Evolutionary conservation across 805 yeast genomes (phyloP).

Genomic region (Torulaspora quercuum): DNA sequence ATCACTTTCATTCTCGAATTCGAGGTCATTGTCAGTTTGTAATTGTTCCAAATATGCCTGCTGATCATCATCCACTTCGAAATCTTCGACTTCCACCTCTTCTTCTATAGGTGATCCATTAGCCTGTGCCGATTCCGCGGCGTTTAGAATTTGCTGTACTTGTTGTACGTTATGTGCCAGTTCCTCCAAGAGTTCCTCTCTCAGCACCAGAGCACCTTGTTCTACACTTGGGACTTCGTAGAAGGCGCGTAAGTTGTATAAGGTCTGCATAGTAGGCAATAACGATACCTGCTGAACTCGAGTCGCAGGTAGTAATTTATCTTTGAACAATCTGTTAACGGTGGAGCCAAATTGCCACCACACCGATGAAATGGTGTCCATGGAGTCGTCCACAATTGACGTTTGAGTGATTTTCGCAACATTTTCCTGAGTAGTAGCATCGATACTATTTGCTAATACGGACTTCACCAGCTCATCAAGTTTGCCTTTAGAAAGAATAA

Average conservation of each 20-base stretch:
- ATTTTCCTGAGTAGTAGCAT: constrained; percentile 3
- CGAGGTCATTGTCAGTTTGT: constrained; percentile 17
- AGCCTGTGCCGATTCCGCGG: neutral
- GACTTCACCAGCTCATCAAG: constrained; percentile 3
- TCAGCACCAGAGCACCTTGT: neutral
- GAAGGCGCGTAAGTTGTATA: constrained; percentile 10
- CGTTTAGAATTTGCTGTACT: neutral
- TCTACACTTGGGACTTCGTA: constrained; percentile 6
- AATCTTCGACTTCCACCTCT: constrained; percentile 3
- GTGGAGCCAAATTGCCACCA: constrained; percentile 21
- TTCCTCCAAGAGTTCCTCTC: neutral
- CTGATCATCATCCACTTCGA: constrained; percentile 22
- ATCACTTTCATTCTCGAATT: constrained; percentile 14
- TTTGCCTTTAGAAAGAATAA: constrained; percentile 7
- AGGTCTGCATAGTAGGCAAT: constrained; percentile 3
- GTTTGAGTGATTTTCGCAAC: constrained; percentile 1
- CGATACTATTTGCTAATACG: constrained; percentile 4
- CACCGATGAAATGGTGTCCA: constrained; percentile 13
- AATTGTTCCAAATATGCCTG: constrained; percentile 26
- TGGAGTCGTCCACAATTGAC: neutral
- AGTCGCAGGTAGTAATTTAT: constrained; percentile 11
- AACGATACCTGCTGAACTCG: neutral
- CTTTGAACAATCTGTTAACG: constrained; percentile 4
- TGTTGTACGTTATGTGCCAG: constrained; percentile 1
- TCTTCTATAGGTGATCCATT: neutral